Evolutionary conservation across 306 rosid genomes (phyloP).

Genomic region (Ormosia emarginata): DNA sequence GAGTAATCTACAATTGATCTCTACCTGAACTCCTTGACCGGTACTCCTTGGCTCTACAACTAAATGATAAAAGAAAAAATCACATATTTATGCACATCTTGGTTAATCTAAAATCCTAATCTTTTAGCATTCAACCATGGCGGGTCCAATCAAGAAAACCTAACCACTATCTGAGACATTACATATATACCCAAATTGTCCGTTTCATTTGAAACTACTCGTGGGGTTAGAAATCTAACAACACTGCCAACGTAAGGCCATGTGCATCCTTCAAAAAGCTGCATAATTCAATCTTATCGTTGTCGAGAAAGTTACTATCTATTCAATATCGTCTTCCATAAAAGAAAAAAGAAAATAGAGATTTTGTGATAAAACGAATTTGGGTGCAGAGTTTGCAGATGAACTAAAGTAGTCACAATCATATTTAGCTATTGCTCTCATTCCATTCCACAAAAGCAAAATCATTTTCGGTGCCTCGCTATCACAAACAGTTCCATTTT

Average conservation of each 20-base stretch:
- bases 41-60: slow-evolving; percentile 10
- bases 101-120: not conserved
- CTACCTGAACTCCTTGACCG: slow-evolving; percentile 36
- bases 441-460: slow-evolving; percentile 10
- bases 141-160: slow-evolving; percentile 23
- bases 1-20: slow-evolving; percentile 1
- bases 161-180: slow-evolving; percentile 3
- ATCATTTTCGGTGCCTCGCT: slow-evolving; percentile 16
- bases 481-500: not conserved
- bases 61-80: not conserved
- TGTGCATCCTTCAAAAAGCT: slow-evolving; percentile 27
- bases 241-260: slow-evolving; percentile 29
- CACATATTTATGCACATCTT: not conserved
- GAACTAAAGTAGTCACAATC: slow-evolving; percentile 21
- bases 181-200: slow-evolving; percentile 21
- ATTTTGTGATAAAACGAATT: slow-evolving; percentile 13
- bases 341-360: not conserved
- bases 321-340: not conserved
- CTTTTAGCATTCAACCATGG: not conserved
- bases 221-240: slow-evolving; percentile 19
- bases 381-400: slow-evolving; percentile 7
- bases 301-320: slow-evolving; percentile 21
- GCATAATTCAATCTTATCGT: slow-evolving; percentile 35
- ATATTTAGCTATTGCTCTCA: slow-evolving; percentile 23
- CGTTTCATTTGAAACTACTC: slow-evolving; percentile 30